These are phyloP conservation scores for Claviceps purpurea DNA, from an alignment of 2,329 filamentous ascomycete genomes.

Conservation along the genomic window DNA sequence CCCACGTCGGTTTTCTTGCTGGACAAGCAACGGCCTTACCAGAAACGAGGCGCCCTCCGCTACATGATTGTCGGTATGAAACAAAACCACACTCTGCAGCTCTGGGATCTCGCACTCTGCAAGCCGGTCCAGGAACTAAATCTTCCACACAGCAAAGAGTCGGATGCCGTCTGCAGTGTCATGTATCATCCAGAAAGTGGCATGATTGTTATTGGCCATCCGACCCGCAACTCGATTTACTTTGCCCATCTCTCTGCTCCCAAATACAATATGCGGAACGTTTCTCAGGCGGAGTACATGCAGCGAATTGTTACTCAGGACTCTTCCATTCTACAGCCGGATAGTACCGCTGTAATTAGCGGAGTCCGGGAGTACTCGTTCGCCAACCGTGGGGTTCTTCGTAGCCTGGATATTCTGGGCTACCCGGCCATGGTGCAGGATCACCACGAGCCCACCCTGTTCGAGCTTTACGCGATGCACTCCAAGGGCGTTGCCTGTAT, in stretches of 20 bases:
- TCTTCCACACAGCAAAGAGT: slow-evolving; percentile 89
- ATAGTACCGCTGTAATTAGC: slow-evolving; percentile 94
- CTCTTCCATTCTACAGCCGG: slow-evolving; percentile 62
- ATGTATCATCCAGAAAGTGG: slow-evolving; percentile 85
- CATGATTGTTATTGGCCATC: slow-evolving; percentile 89
- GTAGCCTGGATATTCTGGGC: slow-evolving; percentile 80
- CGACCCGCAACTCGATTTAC: slow-evolving; percentile 93
- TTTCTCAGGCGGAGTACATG: slow-evolving; percentile 83
- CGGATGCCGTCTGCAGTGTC: slow-evolving; percentile 94
- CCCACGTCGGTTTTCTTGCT: slow-evolving; percentile 92
- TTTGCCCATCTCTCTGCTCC: slow-evolving; percentile 92
- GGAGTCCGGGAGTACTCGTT: slow-evolving; percentile 94
- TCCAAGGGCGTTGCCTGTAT: slow-evolving; percentile 92
- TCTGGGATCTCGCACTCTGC: slow-evolving; percentile 91
- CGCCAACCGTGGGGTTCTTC: slow-evolving; percentile 68
- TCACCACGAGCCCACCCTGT: slow-evolving; percentile 60
- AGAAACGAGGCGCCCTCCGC: slow-evolving; percentile 75
- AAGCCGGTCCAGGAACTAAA: slow-evolving; percentile 97
- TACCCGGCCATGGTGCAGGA: slow-evolving; percentile 51
- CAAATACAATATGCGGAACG: slow-evolving; percentile 69
- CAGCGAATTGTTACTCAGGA: slow-evolving; percentile 63
- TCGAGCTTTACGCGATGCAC: slow-evolving; percentile 95
- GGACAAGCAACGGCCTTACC: slow-evolving; percentile 88
- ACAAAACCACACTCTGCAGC: slow-evolving; percentile 95
- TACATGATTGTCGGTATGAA: slow-evolving; percentile 98